Percentiles rank a stretch among this genome's conserved stretches.
These are phyloP conservation scores for Phtheirospermum japonicum DNA, from an alignment of 257 asterid genomes.

Conservation along the genomic window DNA sequence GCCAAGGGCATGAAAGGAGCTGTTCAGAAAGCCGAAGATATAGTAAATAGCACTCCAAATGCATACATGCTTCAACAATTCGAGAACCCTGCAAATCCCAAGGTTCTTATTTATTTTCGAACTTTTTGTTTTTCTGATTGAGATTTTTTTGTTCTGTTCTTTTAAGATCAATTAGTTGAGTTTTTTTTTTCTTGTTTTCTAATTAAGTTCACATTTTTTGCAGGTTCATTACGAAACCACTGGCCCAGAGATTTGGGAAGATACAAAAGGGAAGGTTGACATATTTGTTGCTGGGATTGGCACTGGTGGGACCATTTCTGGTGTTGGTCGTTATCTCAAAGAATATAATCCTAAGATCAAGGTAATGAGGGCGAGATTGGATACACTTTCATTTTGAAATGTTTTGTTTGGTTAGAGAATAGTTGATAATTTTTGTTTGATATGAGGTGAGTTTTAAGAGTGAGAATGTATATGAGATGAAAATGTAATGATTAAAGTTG, in stretches of 20 bases:
- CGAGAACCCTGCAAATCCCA: slow-evolving; percentile 97
- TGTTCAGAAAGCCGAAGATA: slow-evolving; percentile 90
- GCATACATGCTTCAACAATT: slow-evolving; percentile 95
- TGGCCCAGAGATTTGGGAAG: slow-evolving; percentile 99
- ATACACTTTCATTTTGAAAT: no score
- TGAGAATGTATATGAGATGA: no score
- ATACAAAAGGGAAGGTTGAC: slow-evolving; percentile 91
- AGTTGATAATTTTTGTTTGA: no score
- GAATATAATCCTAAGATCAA: slow-evolving; percentile 64
- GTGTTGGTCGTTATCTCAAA: slow-evolving; percentile 87
- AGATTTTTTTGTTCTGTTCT: neutral
- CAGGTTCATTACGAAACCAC: slow-evolving; percentile 97
- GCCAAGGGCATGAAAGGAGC: slow-evolving; percentile 98
- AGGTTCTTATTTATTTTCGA: slow-evolving; percentile 46
- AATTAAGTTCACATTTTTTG: slow-evolving; percentile 8
- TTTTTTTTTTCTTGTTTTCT: slow-evolving; percentile 1
- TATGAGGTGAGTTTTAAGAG: no score
- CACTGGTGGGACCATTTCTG: slow-evolving; percentile 95
- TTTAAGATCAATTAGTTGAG: neutral
- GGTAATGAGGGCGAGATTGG: slow-evolving; percentile 35
- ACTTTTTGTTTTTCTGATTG: slow-evolving; percentile 7
- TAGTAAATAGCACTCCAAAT: slow-evolving; percentile 65
- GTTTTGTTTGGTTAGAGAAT: no score
- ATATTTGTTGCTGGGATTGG: slow-evolving; percentile 98
- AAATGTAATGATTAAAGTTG: no score